These are phyloP conservation scores for Mycena indigotica DNA, from an alignment of 768 basidiomycete species.

Conservation along the genomic window DNA sequence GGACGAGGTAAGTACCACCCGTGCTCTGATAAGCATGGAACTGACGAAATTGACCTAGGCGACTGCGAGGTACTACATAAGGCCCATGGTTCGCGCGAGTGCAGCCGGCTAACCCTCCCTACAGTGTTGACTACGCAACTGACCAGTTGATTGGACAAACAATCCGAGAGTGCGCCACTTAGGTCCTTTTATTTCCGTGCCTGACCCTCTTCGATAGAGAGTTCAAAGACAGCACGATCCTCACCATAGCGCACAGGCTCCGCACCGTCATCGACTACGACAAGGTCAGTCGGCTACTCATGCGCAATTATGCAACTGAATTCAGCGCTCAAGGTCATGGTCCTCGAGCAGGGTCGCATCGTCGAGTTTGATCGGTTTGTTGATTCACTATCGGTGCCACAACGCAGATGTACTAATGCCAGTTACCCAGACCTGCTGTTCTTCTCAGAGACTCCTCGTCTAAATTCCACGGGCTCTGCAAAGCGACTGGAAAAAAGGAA, in stretches of 20 bases:
- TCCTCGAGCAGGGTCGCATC: slow-evolving; percentile 78
- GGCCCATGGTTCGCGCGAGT: neutral
- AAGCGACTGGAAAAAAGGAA: slow-evolving; percentile 73
- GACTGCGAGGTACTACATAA: slow-evolving; percentile 65
- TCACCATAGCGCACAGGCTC: slow-evolving; percentile 80
- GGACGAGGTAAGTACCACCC: slow-evolving; percentile 78
- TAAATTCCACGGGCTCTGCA: slow-evolving; percentile 67
- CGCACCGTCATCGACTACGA: slow-evolving; percentile 84
- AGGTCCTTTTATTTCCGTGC: neutral
- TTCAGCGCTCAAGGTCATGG: too few relatives aligned
- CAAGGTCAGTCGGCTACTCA: too few relatives aligned
- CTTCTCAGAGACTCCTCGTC: slow-evolving; percentile 59
- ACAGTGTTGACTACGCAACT: slow-evolving; percentile 37
- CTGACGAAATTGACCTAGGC: slow-evolving; percentile 43
- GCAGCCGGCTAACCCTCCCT: neutral
- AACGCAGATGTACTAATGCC: neutral
- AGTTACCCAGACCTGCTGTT: slow-evolving; percentile 43
- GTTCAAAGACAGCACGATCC: slow-evolving; percentile 78
- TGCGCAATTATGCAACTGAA: too few relatives aligned
- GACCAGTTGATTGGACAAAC: slow-evolving; percentile 84
- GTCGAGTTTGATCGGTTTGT: slow-evolving; percentile 68
- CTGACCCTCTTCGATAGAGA: slow-evolving; percentile 58
- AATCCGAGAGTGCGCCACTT: slow-evolving; percentile 62
- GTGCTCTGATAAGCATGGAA: too few relatives aligned
- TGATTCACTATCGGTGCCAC: neutral